Evolutionary conservation across 139 green algal species (phyloP), one percentile per base, ranked within the genome.

Genomic region (Chlorella sp.): DNA sequence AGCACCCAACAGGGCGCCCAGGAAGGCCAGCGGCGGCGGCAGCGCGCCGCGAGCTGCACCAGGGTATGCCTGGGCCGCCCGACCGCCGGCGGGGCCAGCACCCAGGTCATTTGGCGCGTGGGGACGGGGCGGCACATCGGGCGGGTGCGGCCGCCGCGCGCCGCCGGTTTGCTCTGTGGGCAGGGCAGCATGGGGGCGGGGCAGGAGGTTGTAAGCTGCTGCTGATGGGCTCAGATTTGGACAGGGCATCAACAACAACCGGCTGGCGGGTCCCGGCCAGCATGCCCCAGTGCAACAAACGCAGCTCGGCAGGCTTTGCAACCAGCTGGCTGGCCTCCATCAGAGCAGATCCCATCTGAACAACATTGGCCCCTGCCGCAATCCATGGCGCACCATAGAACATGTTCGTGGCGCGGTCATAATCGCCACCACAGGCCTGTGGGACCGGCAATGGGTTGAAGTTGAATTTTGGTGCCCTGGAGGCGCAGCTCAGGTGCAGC

Each of bases 401-500:
- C 82, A 94, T 89, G 22, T 82, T 68, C 22, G 94, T 14, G 32
- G 91, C 92, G 0, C 89, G 58, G 11, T 92, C 89, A 38, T 90
- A 88, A 82, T 93, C 83, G 20, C 90, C 89, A 36, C 90, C 82
- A 13, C 73, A 76, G 22, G 92, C 90, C 51, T 60, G 51, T n/a
- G n/a, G n/a, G n/a, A n/a, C n/a, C n/a, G n/a, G n/a, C n/a, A n/a
- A n/a, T n/a, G n/a, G n/a, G n/a, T n/a, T n/a, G n/a, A n/a, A n/a
- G n/a, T n/a, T n/a, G n/a, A n/a, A n/a, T n/a, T n/a, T n/a, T n/a
- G n/a, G n/a, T n/a, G n/a, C n/a, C n/a, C n/a, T n/a, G n/a, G n/a
- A n/a, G n/a, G n/a, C n/a, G n/a, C n/a, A n/a, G n/a, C n/a, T n/a
- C n/a, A n/a, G n/a, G n/a, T n/a, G n/a, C n/a, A n/a, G n/a, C n/a